phyloP scores from a whole-genome alignment of 352 stramenopile species.

The Phytophthora vignae region DNA sequence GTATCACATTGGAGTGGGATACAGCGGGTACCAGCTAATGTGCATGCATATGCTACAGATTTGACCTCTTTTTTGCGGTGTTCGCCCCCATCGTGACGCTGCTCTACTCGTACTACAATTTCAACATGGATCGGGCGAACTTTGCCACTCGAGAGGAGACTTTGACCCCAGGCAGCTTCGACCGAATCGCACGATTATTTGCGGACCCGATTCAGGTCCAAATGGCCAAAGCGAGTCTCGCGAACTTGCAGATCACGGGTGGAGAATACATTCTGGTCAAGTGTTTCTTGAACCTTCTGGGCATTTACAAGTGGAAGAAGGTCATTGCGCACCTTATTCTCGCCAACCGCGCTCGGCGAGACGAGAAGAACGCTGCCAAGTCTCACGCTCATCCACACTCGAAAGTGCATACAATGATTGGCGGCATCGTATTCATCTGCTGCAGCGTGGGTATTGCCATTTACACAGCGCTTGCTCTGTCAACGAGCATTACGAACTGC shows the following conservation, averaged over 20 bases:
- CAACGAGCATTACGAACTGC: slow-evolving; percentile 40
- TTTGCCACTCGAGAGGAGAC: slow-evolving; percentile 42
- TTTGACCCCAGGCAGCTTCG: slow-evolving; percentile 37
- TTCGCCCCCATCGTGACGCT: slow-evolving; percentile 60
- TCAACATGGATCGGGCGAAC: slow-evolving; percentile 44
- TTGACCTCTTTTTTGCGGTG: slow-evolving; percentile 62
- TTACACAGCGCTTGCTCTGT: slow-evolving; percentile 40
- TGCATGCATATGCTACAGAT: slow-evolving; percentile 24
- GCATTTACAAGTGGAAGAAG: slow-evolving; percentile 61
- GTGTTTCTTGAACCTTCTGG: slow-evolving; percentile 46
- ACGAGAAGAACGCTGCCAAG: slow-evolving; percentile 15
- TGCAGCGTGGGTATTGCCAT: slow-evolving; percentile 42
- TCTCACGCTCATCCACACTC: slow-evolving; percentile 26
- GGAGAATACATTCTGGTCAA: slow-evolving; percentile 48
- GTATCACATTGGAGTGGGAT: background rate
- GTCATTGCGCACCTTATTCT: slow-evolving; percentile 48
- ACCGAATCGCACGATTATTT: slow-evolving; percentile 47
- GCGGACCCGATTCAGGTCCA: slow-evolving; percentile 48
- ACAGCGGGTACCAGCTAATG: background rate
- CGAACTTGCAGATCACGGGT: slow-evolving; percentile 44
- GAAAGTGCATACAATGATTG: slow-evolving; percentile 39
- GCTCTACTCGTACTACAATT: slow-evolving; percentile 49
- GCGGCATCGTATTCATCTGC: slow-evolving; percentile 49
- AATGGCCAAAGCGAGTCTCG: slow-evolving; percentile 45
- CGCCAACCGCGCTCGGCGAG: slow-evolving; percentile 25